Conservation (phyloP, 2,329 filamentous ascomycete species). For the Pseudocercospora crystallina region DNA sequence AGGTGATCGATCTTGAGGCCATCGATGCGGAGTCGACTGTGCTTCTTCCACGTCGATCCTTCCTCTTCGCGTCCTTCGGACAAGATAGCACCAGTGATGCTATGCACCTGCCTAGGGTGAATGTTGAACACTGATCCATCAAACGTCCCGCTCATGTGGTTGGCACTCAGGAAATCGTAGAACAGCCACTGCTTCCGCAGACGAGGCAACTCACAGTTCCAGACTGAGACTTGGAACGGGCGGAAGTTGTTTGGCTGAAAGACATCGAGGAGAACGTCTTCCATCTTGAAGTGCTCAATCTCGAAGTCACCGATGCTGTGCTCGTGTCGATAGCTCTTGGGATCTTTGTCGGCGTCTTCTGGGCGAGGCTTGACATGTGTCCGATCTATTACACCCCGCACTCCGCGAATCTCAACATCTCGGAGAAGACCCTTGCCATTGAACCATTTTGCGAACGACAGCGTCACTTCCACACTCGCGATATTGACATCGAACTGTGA, state of each 20-base stretch:
- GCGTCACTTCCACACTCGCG: slow-evolving; percentile 89
- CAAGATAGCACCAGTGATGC: slow-evolving; percentile 66
- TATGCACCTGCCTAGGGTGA: slow-evolving; percentile 87
- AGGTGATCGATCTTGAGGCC: slow-evolving; percentile 93
- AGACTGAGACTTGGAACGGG: slow-evolving; percentile 95
- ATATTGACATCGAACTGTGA: slow-evolving; percentile 96
- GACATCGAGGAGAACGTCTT: slow-evolving; percentile 86
- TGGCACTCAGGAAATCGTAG: slow-evolving; percentile 94
- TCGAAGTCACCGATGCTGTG: slow-evolving; percentile 94
- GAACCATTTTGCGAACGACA: slow-evolving; percentile 99
- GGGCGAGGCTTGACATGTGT: slow-evolving; percentile 69
- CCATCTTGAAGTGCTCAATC: slow-evolving; percentile 93
- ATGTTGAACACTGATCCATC: slow-evolving; percentile 97
- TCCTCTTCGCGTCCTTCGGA: slow-evolving; percentile 60
- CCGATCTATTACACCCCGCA: slow-evolving; percentile 87
- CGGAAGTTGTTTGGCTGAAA: slow-evolving; percentile 88
- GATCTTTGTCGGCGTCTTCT: slow-evolving; percentile 69
- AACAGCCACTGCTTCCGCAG: slow-evolving; percentile 95
- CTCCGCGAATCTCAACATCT: slow-evolving; percentile 91
- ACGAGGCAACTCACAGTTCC: slow-evolving; percentile 89
- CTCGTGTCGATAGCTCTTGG: slow-evolving; percentile 81
- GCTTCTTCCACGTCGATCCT: slow-evolving; percentile 85
- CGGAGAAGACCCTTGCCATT: slow-evolving; percentile 89
- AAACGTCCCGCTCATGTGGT: slow-evolving; percentile 92
- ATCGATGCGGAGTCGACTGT: slow-evolving; percentile 88